A percentile compares a stretch with the other conserved stretches of the same genome.
Evolutionary conservation across 139 green algal genomes (phyloP).

Genomic region (Chlamydomonas sphaeroides): DNA sequence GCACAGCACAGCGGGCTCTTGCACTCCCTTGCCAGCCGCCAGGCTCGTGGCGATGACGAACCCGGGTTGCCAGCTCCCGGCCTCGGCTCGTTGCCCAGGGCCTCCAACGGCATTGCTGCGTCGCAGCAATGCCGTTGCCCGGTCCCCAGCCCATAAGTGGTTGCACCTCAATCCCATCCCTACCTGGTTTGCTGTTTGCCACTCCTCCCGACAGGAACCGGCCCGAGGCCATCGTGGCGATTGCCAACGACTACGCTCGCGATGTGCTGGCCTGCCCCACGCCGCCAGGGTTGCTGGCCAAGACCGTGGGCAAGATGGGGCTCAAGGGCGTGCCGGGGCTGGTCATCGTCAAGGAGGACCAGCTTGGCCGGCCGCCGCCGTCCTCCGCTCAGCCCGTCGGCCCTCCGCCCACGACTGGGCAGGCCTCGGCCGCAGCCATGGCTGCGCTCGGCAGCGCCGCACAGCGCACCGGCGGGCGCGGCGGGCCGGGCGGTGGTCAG

Average conservation of each 20-base stretch:
- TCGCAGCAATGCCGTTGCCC: too few relatives aligned
- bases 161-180: too few relatives aligned
- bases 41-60: too few relatives aligned
- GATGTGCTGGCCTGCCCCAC: constrained; percentile 51
- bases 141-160: too few relatives aligned
- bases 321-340: constrained; percentile 78
- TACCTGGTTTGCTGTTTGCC: too few relatives aligned
- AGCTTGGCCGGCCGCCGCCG: not conserved
- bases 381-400: not conserved
- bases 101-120: too few relatives aligned
- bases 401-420: not conserved
- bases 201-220: too few relatives aligned
- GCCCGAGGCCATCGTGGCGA: constrained; percentile 70
- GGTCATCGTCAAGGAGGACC: constrained; percentile 7
- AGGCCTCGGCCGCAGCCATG: not conserved
- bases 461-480: not conserved
- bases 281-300: constrained; percentile 74
- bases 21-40: too few relatives aligned
- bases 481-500: not conserved
- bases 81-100: too few relatives aligned
- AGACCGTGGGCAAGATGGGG: constrained; percentile 92
- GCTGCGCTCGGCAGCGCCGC: not conserved
- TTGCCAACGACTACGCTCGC: constrained; percentile 63
- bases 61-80: too few relatives aligned
- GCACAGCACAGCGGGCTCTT: too few relatives aligned